A percentile compares a stretch with the other conserved stretches of the same genome.
These are phyloP conservation scores for Coemansia sp. DNA, from an alignment of 192 early-diverging fungal genomes.

Conservation along the genomic window DNA sequence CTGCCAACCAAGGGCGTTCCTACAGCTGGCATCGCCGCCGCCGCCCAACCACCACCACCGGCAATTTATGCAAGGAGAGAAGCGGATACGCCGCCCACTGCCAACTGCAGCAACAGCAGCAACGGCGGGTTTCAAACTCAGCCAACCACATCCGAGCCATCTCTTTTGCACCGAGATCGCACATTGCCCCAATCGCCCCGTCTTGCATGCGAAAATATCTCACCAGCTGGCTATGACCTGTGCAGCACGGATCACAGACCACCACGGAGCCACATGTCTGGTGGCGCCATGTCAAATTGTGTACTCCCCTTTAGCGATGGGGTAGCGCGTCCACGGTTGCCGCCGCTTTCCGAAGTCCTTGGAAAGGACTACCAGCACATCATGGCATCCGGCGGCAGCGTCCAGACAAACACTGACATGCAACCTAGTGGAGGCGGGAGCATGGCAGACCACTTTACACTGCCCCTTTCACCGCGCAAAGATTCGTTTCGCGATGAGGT, in stretches of 20 bases:
- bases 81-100: slow-evolving; percentile 17
- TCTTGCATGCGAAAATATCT: not conserved
- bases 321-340: slow-evolving; percentile 32
- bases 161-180: not conserved
- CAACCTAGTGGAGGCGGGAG: not conserved
- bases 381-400: slow-evolving; percentile 12
- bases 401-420: not conserved
- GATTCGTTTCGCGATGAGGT: slow-evolving; percentile 16
- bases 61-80: slow-evolving; percentile 48
- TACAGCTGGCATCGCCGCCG: not conserved
- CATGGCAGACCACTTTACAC: not conserved
- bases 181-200: not conserved
- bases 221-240: not conserved
- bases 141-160: not conserved
- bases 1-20: slow-evolving; percentile 11
- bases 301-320: slow-evolving; percentile 42
- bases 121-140: slow-evolving; percentile 9
- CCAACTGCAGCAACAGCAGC: slow-evolving; percentile 18
- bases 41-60: slow-evolving; percentile 22
- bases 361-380: slow-evolving; percentile 42
- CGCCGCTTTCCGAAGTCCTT: slow-evolving; percentile 43
- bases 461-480: slow-evolving; percentile 6
- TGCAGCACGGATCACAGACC: not conserved
- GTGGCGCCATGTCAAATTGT: not conserved
- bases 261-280: not conserved